Base-by-base conservation (phyloP, 164 flowering plant genomes). In the Brasenia schreberi region DNA sequence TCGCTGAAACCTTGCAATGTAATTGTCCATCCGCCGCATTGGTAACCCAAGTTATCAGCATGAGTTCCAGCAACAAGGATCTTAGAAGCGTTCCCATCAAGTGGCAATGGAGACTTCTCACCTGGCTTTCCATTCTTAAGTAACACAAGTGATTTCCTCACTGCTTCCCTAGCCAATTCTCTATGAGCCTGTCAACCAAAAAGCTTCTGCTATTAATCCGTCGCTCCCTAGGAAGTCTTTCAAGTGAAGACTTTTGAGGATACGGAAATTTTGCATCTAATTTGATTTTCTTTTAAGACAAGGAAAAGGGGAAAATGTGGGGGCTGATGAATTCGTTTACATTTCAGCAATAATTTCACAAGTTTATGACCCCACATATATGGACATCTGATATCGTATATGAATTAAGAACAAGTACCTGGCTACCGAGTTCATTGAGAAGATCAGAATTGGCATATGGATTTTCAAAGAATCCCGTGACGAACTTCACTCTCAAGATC, bases 1-100 rank as follows among this genome's bases (percentile, higher is more conserved):
- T 82, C 97, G 70, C 89, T 77, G 42, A 18, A 61, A 23, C 81
- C 78, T 45, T 78, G 81, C 78, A 78, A 78, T 18, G 33, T 6
- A 53, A 73, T 69, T 5, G 81, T 75, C 81, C 78, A 78, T 7
- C 81, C 81, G 1, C 81, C 81, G 39, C 81, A 78, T 52, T 78
- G 81, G 43, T 66, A 73, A 4, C 81, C 78, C 72, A 78, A 69
- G 66, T 78, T 73, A 45, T 75, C 64, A 9, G 78, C 81, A 61
- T 78, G 78, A 60, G 43, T 69, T 61, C 81, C 79, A 0, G 77
- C 79, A 4, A 78, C 77, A 12, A 78, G 79, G 43, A 78, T 73
- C 71, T 71, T 78, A 5, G 70, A 43, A 11, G 77, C 77, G 65
- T 76, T 73, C 65, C 76, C 76, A 12, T 78, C 66, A 17, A 78